A percentile compares a stretch with the other conserved stretches of the same genome.
These are phyloP conservation scores for Beauveria sp. DNA, from an alignment of 2,329 filamentous ascomycete genomes.

Conservation along the genomic window DNA sequence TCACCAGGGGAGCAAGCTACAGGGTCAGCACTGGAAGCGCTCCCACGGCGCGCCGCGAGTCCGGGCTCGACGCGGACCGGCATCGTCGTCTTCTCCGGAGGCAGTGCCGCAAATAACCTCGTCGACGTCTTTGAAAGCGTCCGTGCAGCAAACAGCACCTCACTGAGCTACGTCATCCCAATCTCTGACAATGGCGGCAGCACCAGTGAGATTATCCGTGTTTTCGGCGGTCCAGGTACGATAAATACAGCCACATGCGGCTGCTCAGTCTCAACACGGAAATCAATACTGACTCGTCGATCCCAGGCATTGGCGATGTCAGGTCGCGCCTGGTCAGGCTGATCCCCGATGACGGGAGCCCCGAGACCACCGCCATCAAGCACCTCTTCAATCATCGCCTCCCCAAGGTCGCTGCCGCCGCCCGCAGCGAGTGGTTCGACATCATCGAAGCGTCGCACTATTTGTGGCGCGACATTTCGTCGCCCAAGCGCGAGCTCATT, in stretches of 20 bases:
- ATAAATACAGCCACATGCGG: not conserved
- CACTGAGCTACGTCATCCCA: slow-evolving; percentile 79
- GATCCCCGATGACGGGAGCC: slow-evolving; percentile 59
- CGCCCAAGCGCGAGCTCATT: slow-evolving; percentile 68
- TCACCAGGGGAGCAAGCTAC: not conserved
- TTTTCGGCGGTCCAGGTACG: slow-evolving; percentile 85
- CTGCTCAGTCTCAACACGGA: too few species aligned
- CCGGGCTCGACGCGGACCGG: slow-evolving; percentile 3
- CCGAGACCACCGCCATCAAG: slow-evolving; percentile 69
- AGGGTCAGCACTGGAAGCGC: not conserved
- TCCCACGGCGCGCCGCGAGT: slow-evolving; percentile 2
- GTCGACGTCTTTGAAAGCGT: slow-evolving; percentile 79
- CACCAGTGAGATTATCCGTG: slow-evolving; percentile 85
- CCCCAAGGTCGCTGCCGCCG: slow-evolving; percentile 47
- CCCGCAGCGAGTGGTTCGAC: slow-evolving; percentile 75
- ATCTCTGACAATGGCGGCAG: slow-evolving; percentile 95
- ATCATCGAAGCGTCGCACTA: slow-evolving; percentile 76
- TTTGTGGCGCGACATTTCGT: slow-evolving; percentile 66
- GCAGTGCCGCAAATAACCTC: slow-evolving; percentile 87
- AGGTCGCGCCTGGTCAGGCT: slow-evolving; percentile 70
- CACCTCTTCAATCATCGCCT: slow-evolving; percentile 83
- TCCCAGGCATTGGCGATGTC: slow-evolving; percentile 48
- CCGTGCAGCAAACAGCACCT: slow-evolving; percentile 55
- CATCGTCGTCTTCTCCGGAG: slow-evolving; percentile 83
- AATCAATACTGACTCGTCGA: not conserved